Evolutionary conservation across 345 rosid genomes (phyloP), one percentile per base, ranked within the genome.

Genomic region (Clarkia xantiana): DNA sequence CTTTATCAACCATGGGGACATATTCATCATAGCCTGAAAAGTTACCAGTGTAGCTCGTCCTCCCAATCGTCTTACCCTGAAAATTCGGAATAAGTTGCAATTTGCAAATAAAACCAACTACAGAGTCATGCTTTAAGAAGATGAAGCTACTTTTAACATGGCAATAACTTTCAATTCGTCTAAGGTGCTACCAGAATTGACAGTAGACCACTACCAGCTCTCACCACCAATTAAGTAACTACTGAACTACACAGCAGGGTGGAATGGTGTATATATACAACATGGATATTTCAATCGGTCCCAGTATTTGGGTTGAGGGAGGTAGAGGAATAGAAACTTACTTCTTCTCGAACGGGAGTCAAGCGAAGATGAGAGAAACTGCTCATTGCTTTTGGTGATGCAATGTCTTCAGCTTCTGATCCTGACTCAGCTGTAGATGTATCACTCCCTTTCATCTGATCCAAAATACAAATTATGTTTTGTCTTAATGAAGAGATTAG

Each of bases 331-430:
- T n/a, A n/a, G n/a, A 47, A 45, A 62, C 82, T 5, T 66, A 93
- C 99, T 67, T 93, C 99, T 73, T 93, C 99, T 42, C 86, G 94
- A 56, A 93, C 99, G 60, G 99, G 99, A 47, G 96, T 87, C 70
- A 93, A 62, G 20, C 86, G 76, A 59, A 87, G 90, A 59, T 84
- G 88, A 19, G 99, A 71, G 68, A 67, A 93, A 61, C 67, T 82
- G 71, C 74, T 84, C 52, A 72, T 59, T 56, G 98, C 96, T 64
- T 86, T 91, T 18, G 98, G 98, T 44, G 98, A 87, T 49, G 71
- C 61, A 11, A 82, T 58, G 51, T 91, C 96, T 75, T 91, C 98
- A 61, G 96, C 94, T 69, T 91, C 98, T 47, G 98, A 91, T 62
- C 98, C 98, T 40, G 98, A 91, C 69, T 91, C 98, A 10, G 98